Base-by-base conservation (phyloP, 2,329 filamentous ascomycete genomes). In the Drechslerella dactyloides region DNA sequence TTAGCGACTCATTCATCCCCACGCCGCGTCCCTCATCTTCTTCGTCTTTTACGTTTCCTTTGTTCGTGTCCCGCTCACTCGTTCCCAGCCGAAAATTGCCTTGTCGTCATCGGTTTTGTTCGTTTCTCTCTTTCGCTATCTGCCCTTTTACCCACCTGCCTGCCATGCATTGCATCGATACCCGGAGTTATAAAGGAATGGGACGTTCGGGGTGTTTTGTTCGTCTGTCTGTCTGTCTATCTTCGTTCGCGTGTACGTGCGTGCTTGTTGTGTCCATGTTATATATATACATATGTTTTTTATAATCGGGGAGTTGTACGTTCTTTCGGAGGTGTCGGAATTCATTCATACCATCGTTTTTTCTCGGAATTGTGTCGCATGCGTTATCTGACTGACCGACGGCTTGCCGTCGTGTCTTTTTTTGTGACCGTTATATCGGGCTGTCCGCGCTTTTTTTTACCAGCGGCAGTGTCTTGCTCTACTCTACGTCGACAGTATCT, bases 111-210 rank as follows among this genome's bases (percentile, higher is more conserved):
- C 55, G 37, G 53, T 37, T 21, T 52, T 19, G 51, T 24, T 60
- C 27, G 44, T 60, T 61, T 24, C 8, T n/a, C 53, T 35, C 10
- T 44, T 44, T 21, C 33, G 61, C 35, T 48, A 54, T 48, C 48
- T 54, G 8, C 35, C 40, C 13, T 5, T 17, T 44, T 44, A 44
- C 40, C 13, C 13, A 37, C 33, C n/a, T n/a, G n/a, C n/a, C 27
- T 59, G 40, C 17, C 46, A 42, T 62, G 55, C 40, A 46, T 62
- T 62, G 66, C 66, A 70, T 70, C 53, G 66, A 70, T 70, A 70
- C 66, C 66, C 66, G 66, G 66, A 70, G 66, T 70, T 70, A 46
- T 69, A 62, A n/a, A 64, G 52, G 52, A 46, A 15, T 69, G 53
- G 51, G 40, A 60, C 42, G 54, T 63, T n/a, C n/a, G 40, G 66